These are phyloP conservation scores for Plasmodium gallinaceum DNA, from an alignment of 169 alveolate species.

Conservation along the genomic window DNA sequence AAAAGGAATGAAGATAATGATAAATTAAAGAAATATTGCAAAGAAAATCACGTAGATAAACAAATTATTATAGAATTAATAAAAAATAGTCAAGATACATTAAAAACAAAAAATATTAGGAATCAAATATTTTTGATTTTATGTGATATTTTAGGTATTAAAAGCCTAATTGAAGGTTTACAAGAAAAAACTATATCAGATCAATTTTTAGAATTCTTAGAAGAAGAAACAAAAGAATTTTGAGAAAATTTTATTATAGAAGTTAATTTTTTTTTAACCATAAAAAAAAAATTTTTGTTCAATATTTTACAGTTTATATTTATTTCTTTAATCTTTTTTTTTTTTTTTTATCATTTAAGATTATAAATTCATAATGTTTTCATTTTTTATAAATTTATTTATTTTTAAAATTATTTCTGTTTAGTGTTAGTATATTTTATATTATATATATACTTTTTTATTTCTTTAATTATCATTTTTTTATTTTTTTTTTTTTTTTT, in stretches of 20 bases:
- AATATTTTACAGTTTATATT: not conserved
- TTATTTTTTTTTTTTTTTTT: too few species aligned
- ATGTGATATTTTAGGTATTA: constrained; percentile 45
- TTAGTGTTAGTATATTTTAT: too few species aligned
- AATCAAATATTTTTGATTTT: constrained; percentile 43
- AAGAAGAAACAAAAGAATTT: constrained; percentile 29
- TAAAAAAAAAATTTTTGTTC: not conserved
- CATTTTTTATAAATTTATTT: too few species aligned
- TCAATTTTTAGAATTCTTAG: constrained; percentile 37
- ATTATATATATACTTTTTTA: too few species aligned
- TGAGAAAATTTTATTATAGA: not conserved
- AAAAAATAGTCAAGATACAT: constrained; percentile 39
- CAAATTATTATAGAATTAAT: constrained; percentile 29
- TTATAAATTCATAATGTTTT: too few species aligned
- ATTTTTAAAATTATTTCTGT: too few species aligned
- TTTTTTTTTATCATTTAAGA: too few species aligned
- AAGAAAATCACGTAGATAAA: constrained; percentile 38
- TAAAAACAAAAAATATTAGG: constrained; percentile 23
- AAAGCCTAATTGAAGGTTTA: constrained; percentile 21
- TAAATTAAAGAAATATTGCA: constrained; percentile 16
- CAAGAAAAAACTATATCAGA: constrained; percentile 52
- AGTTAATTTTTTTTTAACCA: not conserved
- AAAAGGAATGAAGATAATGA: constrained; percentile 21
- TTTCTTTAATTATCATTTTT: too few species aligned
- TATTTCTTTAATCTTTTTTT: not conserved